phyloP scores from a whole-genome alignment of 2,329 filamentous ascomycete genomes.

The Hymenoscyphus fraxineus region DNA sequence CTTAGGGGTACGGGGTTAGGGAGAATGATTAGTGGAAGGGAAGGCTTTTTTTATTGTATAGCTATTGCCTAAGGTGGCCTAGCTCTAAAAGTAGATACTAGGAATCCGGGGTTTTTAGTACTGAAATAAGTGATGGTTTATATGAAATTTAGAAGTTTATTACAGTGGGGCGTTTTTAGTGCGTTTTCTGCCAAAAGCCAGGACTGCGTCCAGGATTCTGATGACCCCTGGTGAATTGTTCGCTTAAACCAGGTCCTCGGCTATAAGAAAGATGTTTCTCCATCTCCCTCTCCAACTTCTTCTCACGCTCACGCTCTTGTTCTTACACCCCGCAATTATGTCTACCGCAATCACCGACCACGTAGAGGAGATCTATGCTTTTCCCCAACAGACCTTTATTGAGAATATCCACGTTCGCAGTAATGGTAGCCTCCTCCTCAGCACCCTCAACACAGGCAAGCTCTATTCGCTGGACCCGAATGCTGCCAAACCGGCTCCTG shows the following conservation, averaged over 20 bases:
- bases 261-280: background rate
- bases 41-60: no score
- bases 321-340: background rate
- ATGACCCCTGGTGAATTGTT: no score
- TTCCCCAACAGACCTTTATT: background rate
- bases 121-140: no score
- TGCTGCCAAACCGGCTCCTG: background rate
- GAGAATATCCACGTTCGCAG: constrained; percentile 1
- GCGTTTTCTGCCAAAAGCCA: no score
- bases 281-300: background rate
- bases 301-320: background rate
- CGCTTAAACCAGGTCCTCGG: background rate
- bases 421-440: constrained; percentile 4
- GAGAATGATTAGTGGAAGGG: no score
- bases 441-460: background rate
- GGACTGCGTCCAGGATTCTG: no score
- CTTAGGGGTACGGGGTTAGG: no score
- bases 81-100: no score
- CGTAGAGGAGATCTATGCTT: background rate
- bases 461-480: background rate
- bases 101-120: no score
- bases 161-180: no score
- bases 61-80: no score
- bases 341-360: background rate
- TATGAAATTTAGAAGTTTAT: no score